Conservation (phyloP, 2,329 filamentous ascomycete species). For the Nothopassalora personata region DNA sequence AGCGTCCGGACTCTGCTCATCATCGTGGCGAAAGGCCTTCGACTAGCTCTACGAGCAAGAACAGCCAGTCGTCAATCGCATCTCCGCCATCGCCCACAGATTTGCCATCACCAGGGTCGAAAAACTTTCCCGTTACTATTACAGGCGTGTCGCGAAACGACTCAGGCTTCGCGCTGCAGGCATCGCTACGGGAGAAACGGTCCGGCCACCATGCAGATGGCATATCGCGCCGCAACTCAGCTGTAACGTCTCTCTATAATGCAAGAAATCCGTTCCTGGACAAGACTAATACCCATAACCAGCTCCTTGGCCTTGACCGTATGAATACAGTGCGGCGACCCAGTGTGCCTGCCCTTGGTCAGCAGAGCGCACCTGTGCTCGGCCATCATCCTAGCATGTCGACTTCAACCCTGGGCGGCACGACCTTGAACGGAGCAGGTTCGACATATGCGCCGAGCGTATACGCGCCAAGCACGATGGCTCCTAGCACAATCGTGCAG, state of each 20-base stretch:
- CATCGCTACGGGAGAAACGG: slow-evolving; percentile 85
- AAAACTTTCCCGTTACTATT: slow-evolving; percentile 71
- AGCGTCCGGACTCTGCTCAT: slow-evolving; percentile 58
- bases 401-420: slow-evolving; percentile 56
- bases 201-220: slow-evolving; percentile 72
- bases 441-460: slow-evolving; percentile 69
- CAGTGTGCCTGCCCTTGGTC: slow-evolving; percentile 50
- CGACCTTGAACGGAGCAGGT: slow-evolving; percentile 12
- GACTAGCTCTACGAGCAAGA: slow-evolving; percentile 56
- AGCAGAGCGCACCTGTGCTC: slow-evolving; percentile 45
- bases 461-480: slow-evolving; percentile 79
- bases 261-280: slow-evolving; percentile 23
- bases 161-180: slow-evolving; percentile 80
- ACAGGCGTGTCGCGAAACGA: slow-evolving; percentile 72
- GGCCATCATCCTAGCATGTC: slow-evolving; percentile 59
- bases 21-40: slow-evolving; percentile 64
- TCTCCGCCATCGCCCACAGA: slow-evolving; percentile 56
- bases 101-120: slow-evolving; percentile 78
- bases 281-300: slow-evolving; percentile 30
- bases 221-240: slow-evolving; percentile 79
- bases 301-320: slow-evolving; percentile 76
- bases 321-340: slow-evolving; percentile 60
- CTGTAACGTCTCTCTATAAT: slow-evolving; percentile 42
- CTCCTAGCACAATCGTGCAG: slow-evolving; percentile 81
- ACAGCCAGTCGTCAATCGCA: slow-evolving; percentile 33